phyloP scores from a whole-genome alignment of 148 eudicot genomes.

The Rhododendron williamsianum region DNA sequence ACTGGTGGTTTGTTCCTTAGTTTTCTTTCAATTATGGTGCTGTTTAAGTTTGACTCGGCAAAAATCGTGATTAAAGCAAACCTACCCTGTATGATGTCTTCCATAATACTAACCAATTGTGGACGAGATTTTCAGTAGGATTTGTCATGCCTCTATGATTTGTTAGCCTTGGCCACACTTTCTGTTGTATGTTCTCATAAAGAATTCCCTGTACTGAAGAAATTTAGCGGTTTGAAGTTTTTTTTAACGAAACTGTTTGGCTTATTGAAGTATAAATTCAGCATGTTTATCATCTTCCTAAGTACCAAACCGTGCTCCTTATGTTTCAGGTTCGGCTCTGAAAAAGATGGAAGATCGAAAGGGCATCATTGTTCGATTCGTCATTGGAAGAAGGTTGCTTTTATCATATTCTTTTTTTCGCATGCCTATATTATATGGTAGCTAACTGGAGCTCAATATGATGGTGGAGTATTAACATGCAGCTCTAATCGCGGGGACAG shows the following conservation, averaged over 20 bases:
- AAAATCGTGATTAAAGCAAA: neutral
- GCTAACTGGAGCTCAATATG: neutral
- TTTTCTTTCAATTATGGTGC: neutral
- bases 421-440: constrained; percentile 7
- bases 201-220: neutral
- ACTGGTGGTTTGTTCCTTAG: neutral
- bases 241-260: constrained; percentile 2
- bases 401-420: neutral
- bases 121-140: neutral
- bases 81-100: neutral
- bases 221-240: neutral
- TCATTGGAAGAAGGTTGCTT: constrained; percentile 72
- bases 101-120: neutral
- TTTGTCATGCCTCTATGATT: neutral
- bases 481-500: constrained; percentile 76
- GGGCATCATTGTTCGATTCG: constrained; percentile 66
- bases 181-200: neutral
- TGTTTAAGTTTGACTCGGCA: neutral
- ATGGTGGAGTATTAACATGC: constrained; percentile 27
- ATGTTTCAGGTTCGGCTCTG: constrained; percentile 44
- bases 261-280: neutral
- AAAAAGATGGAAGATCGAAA: constrained; percentile 61
- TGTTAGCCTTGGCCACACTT: neutral
- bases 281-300: neutral
- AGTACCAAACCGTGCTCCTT: neutral